Evolutionary conservation across 495 filamentous ascomycete genomes (phyloP).

Genomic region (Lasiosphaeris hirsuta): DNA sequence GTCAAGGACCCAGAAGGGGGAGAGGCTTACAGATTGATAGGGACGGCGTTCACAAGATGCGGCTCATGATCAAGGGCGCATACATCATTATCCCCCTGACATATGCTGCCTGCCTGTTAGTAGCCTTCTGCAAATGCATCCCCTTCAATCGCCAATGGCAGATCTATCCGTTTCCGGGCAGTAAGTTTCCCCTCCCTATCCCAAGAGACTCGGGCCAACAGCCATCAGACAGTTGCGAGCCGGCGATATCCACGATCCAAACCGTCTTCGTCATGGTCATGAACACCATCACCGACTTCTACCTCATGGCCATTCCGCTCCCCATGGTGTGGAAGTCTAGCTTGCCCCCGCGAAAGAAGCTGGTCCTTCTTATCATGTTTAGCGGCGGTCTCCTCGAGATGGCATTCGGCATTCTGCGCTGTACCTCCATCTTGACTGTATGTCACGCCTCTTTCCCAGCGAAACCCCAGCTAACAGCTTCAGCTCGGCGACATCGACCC

Average conservation of each 20-base stretch:
- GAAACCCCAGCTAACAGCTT: neutral
- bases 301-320: constrained; percentile 53
- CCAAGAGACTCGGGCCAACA: neutral
- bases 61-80: constrained; percentile 43
- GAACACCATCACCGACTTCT: constrained; percentile 54
- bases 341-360: constrained; percentile 49
- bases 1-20: no score
- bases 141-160: constrained; percentile 57
- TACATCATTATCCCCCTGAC: constrained; percentile 44
- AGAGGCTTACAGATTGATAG: constrained; percentile 19
- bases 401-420: constrained; percentile 57
- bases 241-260: constrained; percentile 33
- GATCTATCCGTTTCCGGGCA: constrained; percentile 55
- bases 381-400: constrained; percentile 58
- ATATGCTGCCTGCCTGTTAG: constrained; percentile 49
- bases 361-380: constrained; percentile 55
- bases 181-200: constrained; percentile 31
- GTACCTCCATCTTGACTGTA: constrained; percentile 55
- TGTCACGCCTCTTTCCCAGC: constrained; percentile 14
- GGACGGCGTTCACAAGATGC: constrained; percentile 44
- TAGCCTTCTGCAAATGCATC: constrained; percentile 36
- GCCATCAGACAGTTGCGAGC: constrained; percentile 22
- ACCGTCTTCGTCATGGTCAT: constrained; percentile 41
- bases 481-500: constrained; percentile 44
- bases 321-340: constrained; percentile 56